phyloP scores from a whole-genome alignment of 2,329 filamentous ascomycete genomes.

The Fusarium ramigenum region DNA sequence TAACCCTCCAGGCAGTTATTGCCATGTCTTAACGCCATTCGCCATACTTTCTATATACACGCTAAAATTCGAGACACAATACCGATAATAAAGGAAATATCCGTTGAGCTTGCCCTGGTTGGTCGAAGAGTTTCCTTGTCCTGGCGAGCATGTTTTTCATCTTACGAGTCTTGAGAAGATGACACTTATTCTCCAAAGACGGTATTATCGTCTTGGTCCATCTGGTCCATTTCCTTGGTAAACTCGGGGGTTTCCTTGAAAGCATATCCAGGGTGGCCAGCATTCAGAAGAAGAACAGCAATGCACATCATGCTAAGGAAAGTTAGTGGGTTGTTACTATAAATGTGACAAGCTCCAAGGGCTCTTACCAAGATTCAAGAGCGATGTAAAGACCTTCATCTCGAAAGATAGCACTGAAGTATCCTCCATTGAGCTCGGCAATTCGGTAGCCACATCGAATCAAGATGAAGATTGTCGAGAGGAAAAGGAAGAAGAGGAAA shows the following conservation, averaged over 20 bases:
- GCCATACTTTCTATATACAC: conserved; percentile 1
- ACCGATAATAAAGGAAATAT: neutral
- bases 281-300: conserved; percentile 35
- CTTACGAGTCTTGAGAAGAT: neutral
- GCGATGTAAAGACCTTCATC: conserved; percentile 40
- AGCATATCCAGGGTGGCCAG: conserved; percentile 34
- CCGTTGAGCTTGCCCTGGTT: neutral
- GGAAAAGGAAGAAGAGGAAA: conserved; percentile 59
- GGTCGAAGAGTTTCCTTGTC: neutral
- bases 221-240: conserved; percentile 4
- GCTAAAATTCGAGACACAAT: neutral
- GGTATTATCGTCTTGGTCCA: neutral
- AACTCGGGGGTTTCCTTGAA: conserved; percentile 4
- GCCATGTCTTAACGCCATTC: conserved; percentile 14
- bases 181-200: neutral
- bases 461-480: conserved; percentile 65
- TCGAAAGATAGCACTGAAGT: conserved; percentile 46
- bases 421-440: conserved; percentile 66
- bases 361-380: conserved; percentile 38
- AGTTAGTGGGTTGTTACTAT: conserved; percentile 5
- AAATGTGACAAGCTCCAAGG: neutral
- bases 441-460: conserved; percentile 67
- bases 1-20: neutral
- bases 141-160: no score
- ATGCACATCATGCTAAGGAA: conserved; percentile 35